Percentiles rank a stretch among this genome's conserved stretches.
These are phyloP conservation scores for Tetrahymena thermophila DNA, from an alignment of 73 alveolate genomes.

Conservation along the genomic window DNA sequence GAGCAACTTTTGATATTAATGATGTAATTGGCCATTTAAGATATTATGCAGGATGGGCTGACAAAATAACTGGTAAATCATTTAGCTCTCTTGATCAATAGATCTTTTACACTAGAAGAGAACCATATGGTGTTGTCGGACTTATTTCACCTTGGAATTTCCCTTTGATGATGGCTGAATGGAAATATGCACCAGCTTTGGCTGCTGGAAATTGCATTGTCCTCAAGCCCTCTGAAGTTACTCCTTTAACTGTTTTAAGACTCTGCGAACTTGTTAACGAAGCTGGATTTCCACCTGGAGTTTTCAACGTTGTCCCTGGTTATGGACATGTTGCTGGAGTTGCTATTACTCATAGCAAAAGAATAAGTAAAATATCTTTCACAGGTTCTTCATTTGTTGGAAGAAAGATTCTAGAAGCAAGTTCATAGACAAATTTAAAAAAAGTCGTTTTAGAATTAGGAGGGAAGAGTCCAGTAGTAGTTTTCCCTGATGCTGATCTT, in stretches of 20 bases:
- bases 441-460: slow-evolving; percentile 81
- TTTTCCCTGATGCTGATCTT: slow-evolving; percentile 82
- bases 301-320: slow-evolving; percentile 81
- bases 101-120: slow-evolving; percentile 15
- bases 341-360: slow-evolving; percentile 59
- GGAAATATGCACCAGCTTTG: slow-evolving; percentile 85
- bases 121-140: slow-evolving; percentile 86
- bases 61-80: slow-evolving; percentile 47
- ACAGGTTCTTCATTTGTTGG: slow-evolving; percentile 92
- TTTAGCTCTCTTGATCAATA: neutral
- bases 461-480: slow-evolving; percentile 80
- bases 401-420: slow-evolving; percentile 57
- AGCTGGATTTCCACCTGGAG: slow-evolving; percentile 93
- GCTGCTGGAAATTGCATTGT: slow-evolving; percentile 88
- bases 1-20: slow-evolving; percentile 53
- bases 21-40: slow-evolving; percentile 38
- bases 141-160: slow-evolving; percentile 90
- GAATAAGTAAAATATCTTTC: slow-evolving; percentile 77
- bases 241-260: slow-evolving; percentile 81
- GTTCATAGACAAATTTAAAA: slow-evolving; percentile 62
- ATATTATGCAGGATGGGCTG: slow-evolving; percentile 75
- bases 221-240: slow-evolving; percentile 85
- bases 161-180: slow-evolving; percentile 76
- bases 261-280: slow-evolving; percentile 67
- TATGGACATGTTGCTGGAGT: slow-evolving; percentile 72